A percentile compares a stretch with the other conserved stretches of the same genome.
Evolutionary conservation across 352 stramenopile species (phyloP).

Genomic region (Phytophthora pseudosyringae): DNA sequence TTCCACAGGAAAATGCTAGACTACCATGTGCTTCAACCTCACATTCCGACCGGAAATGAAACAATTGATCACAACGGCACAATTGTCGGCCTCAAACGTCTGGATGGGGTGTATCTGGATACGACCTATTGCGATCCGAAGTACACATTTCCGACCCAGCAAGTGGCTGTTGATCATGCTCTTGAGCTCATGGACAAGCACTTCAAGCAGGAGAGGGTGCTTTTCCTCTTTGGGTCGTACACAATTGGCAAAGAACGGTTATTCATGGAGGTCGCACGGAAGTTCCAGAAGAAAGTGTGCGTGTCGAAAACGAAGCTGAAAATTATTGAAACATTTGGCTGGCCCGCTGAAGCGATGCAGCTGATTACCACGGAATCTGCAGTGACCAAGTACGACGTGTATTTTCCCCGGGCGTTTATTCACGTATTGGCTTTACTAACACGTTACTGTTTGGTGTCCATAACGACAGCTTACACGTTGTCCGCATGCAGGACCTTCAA

Average conservation of each 20-base stretch:
- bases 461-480: constrained; percentile 86
- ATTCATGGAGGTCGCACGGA: constrained; percentile 94
- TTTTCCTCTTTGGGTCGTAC: constrained; percentile 97
- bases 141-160: constrained; percentile 94
- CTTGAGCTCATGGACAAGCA: constrained; percentile 68
- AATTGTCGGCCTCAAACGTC: constrained; percentile 35
- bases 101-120: constrained; percentile 94
- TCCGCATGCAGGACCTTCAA: constrained; percentile 93
- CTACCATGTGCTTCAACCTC: constrained; percentile 59
- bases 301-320: constrained; percentile 80
- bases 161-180: constrained; percentile 64
- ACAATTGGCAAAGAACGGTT: constrained; percentile 97
- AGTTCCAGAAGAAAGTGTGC: constrained; percentile 74
- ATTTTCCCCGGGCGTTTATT: not conserved
- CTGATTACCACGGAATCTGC: constrained; percentile 87
- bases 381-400: constrained; percentile 66
- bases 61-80: constrained; percentile 36
- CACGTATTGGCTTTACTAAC: constrained; percentile 1
- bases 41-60: constrained; percentile 40
- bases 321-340: constrained; percentile 91
- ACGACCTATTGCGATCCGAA: constrained; percentile 97
- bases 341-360: constrained; percentile 77
- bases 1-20: constrained; percentile 79
- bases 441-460: constrained; percentile 6
- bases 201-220: constrained; percentile 59